Evolutionary conservation across 2,329 filamentous ascomycete species (phyloP).

Genomic region (Pyrenochaeta sp.): DNA sequence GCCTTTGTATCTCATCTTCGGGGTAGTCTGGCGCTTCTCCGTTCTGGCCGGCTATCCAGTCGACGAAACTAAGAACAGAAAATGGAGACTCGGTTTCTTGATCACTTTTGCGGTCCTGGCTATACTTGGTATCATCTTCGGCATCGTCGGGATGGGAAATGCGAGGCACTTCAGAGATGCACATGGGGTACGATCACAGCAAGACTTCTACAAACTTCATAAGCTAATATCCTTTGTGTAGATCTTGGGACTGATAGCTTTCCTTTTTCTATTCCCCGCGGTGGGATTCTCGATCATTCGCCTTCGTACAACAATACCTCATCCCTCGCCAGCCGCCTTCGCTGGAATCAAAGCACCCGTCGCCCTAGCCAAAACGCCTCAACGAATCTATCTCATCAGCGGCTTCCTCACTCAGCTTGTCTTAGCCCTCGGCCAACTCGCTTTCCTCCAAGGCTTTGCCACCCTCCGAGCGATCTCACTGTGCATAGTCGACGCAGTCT

Average conservation of each 20-base stretch:
- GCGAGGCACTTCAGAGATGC: slow-evolving; percentile 30
- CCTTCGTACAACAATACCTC: slow-evolving; percentile 27
- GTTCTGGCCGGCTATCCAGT: slow-evolving; percentile 32
- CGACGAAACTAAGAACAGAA: slow-evolving; percentile 30
- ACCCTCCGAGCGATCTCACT: slow-evolving; percentile 32
- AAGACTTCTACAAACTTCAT: background rate
- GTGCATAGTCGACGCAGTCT: slow-evolving; percentile 35
- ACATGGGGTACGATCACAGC: slow-evolving; percentile 31
- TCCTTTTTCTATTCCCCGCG: slow-evolving; percentile 28
- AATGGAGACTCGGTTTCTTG: slow-evolving; percentile 33
- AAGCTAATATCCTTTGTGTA: slow-evolving; percentile 3
- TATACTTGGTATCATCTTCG: slow-evolving; percentile 28
- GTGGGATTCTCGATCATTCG: slow-evolving; percentile 24
- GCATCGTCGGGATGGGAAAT: slow-evolving; percentile 35
- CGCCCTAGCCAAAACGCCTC: slow-evolving; percentile 28
- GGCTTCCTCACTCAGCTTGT: slow-evolving; percentile 23
- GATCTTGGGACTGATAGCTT: slow-evolving; percentile 33
- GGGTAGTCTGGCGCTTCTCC: slow-evolving; percentile 34
- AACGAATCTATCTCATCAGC: slow-evolving; percentile 32
- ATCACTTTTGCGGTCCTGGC: slow-evolving; percentile 22
- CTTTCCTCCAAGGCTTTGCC: slow-evolving; percentile 29
- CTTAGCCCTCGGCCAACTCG: slow-evolving; percentile 28
- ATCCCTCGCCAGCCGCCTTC: slow-evolving; percentile 26
- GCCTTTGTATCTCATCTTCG: slow-evolving; percentile 33
- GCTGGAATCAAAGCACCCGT: slow-evolving; percentile 27